Percentiles rank a stretch among this genome's conserved stretches.
Evolutionary conservation across 345 rosid genomes (phyloP).

Genomic region (Eutrema japonicum): DNA sequence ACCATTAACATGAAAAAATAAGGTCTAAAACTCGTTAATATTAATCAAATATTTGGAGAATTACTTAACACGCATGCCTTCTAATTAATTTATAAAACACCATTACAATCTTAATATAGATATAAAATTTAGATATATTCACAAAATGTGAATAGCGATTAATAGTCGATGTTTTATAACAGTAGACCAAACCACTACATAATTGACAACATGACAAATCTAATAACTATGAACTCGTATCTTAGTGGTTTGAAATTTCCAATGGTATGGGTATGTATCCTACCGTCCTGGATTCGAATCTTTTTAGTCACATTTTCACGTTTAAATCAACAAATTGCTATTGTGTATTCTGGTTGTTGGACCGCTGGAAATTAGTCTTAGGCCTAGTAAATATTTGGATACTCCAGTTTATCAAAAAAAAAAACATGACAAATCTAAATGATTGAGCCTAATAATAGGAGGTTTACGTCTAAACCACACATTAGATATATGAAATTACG

Average conservation of each 20-base stretch:
- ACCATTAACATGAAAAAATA: background rate
- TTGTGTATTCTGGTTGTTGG: too few relatives aligned
- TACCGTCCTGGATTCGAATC: too few relatives aligned
- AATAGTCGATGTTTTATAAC: background rate
- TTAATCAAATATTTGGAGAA: background rate
- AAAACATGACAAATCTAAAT: slow-evolving; percentile 30
- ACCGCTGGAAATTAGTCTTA: too few relatives aligned
- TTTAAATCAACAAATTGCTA: too few relatives aligned
- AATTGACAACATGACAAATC: slow-evolving; percentile 28
- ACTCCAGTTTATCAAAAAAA: too few relatives aligned
- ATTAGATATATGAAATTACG: slow-evolving; percentile 1
- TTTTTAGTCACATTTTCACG: too few relatives aligned
- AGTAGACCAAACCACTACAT: slow-evolving; percentile 22
- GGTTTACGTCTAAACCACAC: slow-evolving; percentile 30
- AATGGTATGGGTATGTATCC: too few relatives aligned
- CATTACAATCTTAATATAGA: background rate
- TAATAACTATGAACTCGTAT: too few relatives aligned
- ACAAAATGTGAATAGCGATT: slow-evolving; percentile 9
- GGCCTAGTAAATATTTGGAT: too few relatives aligned
- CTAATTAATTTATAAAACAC: background rate
- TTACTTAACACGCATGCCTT: slow-evolving; percentile 1
- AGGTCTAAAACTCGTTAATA: background rate
- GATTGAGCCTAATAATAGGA: slow-evolving; percentile 16
- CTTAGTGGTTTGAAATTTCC: too few relatives aligned
- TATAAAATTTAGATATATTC: background rate